Base-by-base conservation (phyloP, 2,329 filamentous ascomycete genomes). In the Fusarium sp. region DNA sequence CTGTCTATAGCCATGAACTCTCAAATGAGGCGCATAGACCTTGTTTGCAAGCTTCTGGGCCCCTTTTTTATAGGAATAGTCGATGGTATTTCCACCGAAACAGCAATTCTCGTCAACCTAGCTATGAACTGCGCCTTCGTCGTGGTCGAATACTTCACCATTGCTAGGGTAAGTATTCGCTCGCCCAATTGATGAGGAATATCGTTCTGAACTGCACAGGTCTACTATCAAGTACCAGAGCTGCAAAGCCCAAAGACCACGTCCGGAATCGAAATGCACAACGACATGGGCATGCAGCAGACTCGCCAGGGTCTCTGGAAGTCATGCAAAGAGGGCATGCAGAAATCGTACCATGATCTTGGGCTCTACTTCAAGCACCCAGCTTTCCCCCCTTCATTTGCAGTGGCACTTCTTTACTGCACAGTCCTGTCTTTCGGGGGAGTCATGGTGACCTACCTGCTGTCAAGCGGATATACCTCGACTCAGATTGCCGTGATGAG, bases 361-460 rank as follows among this genome's bases (percentile, higher is more conserved):
- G 15, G 47, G 0, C 76, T 78, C 27, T 89, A 89, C 69, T 65
- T 83, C 55, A 66, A 71, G 4, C 85, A 88, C 57, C 76, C 74
- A 0, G 85, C 82, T 1, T 84, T 89, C 59, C 74, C 88, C 1
- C 82, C 88, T 0, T 90, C 87, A 0, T 78, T 90, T 45, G 77
- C 86, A 0, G 75, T 83, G 0, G 78, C 84, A 0, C 71, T 89
- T 0, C 80, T 89, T 2, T 89, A 89, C 68, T 76, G 89, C 44
- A 89, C 84, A 0, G 84, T 87, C 0, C 74, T 88, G 4, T 81
- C 78, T 7, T 86, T 87, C 63, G 76, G 78, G 1, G 85, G 84
- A 0, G 86, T 88, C 65, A 88, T 89, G 84, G 78, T 87, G 49
- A 88, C 87, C 1, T 89, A 85, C 63, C 79, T 90, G 3, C 73